Percentiles rank a stretch among this genome's conserved stretches.
phyloP scores from a whole-genome alignment of 2,329 filamentous ascomycete species.

The Fusarium nodosum region DNA sequence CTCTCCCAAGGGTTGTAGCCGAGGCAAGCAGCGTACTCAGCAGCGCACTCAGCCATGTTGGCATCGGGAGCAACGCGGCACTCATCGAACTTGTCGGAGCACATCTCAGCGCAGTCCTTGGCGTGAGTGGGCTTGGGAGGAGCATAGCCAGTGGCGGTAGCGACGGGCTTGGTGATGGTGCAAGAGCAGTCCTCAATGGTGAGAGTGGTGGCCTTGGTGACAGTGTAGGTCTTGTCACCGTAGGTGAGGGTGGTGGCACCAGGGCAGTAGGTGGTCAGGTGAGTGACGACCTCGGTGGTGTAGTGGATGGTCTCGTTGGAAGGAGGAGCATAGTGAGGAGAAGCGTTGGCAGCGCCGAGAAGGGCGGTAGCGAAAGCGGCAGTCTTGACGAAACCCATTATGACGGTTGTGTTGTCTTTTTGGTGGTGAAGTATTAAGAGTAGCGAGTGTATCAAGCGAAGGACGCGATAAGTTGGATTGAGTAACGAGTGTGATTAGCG shows the following conservation, averaged over 20 bases:
- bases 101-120: conserved; percentile 36
- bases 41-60: conserved; percentile 47
- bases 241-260: conserved; percentile 70
- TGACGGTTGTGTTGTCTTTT: conserved; percentile 26
- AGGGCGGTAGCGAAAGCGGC: conserved; percentile 36
- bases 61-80: conserved; percentile 39
- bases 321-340: conserved; percentile 35
- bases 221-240: conserved; percentile 72
- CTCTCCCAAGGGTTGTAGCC: conserved; percentile 47
- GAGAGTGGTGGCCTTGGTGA: conserved; percentile 73
- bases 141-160: conserved; percentile 28
- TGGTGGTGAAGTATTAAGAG: conserved; percentile 1
- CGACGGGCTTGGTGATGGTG: conserved; percentile 65
- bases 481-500: conserved; percentile 10
- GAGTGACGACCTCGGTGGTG: conserved; percentile 73
- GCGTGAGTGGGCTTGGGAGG: conserved; percentile 30
- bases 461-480: conserved; percentile 19
- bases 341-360: conserved; percentile 36
- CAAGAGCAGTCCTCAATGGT: conserved; percentile 76
- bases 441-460: conserved; percentile 27
- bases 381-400: conserved; percentile 44
- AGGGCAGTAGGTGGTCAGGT: conserved; percentile 77
- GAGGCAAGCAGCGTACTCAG: conserved; percentile 46
- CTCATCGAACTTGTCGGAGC: conserved; percentile 35
- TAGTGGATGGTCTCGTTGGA: conserved; percentile 58